Conservation (phyloP, 371 early-diverging fungal genomes). For the Mortierella polycephala region DNA sequence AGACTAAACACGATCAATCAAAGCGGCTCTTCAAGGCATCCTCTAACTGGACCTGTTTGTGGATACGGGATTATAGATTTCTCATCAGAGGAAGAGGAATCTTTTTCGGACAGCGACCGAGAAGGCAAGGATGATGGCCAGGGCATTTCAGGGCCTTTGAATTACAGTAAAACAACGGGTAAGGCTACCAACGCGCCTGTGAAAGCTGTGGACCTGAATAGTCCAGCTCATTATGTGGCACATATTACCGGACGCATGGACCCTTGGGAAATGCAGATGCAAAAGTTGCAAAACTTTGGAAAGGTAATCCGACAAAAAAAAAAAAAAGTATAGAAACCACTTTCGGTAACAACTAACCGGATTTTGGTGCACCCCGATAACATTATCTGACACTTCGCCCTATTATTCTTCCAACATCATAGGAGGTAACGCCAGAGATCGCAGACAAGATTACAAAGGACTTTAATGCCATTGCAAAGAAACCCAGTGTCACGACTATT, state of each 20-base stretch:
- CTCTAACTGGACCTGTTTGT: not conserved
- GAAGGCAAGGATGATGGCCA: not conserved
- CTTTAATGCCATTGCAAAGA: conserved; percentile 11
- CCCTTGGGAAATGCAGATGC: conserved; percentile 42
- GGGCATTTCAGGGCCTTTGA: not conserved
- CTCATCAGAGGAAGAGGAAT: conserved; percentile 17
- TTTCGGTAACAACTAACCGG: not conserved
- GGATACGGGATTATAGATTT: conserved; percentile 37
- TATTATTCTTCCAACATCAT: not conserved
- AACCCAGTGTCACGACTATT: not conserved
- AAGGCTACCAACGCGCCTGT: not conserved
- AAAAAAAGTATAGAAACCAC: not conserved
- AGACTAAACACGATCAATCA: not conserved
- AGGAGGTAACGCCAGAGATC: conserved; percentile 23
- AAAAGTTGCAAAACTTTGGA: conserved; percentile 30
- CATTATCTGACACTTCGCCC: not conserved
- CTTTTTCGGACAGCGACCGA: conserved; percentile 1
- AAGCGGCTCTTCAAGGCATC: not conserved
- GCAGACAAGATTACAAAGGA: conserved; percentile 31
- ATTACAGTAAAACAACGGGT: too few relatives aligned
- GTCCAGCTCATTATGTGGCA: conserved; percentile 33
- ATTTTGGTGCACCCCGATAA: not conserved
- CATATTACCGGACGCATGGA: conserved; percentile 49
- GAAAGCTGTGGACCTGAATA: not conserved
- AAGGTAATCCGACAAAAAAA: conserved; percentile 14